phyloP scores from a whole-genome alignment of 2,329 filamentous ascomycete genomes.

The Aureobasidium melanogenum region DNA sequence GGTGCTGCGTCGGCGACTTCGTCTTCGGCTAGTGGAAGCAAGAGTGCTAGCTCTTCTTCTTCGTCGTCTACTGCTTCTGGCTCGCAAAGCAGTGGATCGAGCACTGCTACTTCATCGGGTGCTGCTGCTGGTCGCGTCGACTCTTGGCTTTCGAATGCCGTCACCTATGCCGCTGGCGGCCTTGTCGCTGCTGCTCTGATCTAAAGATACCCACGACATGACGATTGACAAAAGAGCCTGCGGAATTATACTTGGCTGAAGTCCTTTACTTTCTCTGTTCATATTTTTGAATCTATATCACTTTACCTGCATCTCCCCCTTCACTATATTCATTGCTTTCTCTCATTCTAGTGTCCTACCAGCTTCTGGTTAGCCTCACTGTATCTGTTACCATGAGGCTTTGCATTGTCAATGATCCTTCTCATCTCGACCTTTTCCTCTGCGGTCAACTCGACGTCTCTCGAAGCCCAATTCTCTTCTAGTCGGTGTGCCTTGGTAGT shows the following conservation, averaged over 20 bases:
- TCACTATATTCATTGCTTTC: no score
- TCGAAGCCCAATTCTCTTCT: slow-evolving; percentile 18
- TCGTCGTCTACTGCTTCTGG: background rate
- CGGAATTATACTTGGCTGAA: background rate
- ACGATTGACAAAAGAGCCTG: background rate
- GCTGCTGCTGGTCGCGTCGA: slow-evolving; percentile 5
- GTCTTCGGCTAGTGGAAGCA: background rate
- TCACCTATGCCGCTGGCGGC: slow-evolving; percentile 8
- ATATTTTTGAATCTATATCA: background rate
- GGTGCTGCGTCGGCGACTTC: background rate
- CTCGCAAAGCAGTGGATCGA: background rate
- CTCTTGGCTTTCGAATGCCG: slow-evolving; percentile 6
- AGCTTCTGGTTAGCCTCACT: slow-evolving; percentile 2
- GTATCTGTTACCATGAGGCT: slow-evolving; percentile 32
- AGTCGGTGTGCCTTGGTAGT: slow-evolving; percentile 17
- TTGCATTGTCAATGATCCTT: slow-evolving; percentile 29
- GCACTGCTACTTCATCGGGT: slow-evolving; percentile 8
- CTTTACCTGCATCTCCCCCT: background rate
- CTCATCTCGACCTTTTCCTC: slow-evolving; percentile 34
- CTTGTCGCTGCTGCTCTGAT: slow-evolving; percentile 4
- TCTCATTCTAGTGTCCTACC: slow-evolving; percentile 8
- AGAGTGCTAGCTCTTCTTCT: background rate
- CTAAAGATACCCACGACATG: background rate
- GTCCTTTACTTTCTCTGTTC: background rate
- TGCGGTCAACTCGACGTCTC: slow-evolving; percentile 24